phyloP scores from a whole-genome alignment of 2,329 filamentous ascomycete genomes.

The Penicillium rolfsii region DNA sequence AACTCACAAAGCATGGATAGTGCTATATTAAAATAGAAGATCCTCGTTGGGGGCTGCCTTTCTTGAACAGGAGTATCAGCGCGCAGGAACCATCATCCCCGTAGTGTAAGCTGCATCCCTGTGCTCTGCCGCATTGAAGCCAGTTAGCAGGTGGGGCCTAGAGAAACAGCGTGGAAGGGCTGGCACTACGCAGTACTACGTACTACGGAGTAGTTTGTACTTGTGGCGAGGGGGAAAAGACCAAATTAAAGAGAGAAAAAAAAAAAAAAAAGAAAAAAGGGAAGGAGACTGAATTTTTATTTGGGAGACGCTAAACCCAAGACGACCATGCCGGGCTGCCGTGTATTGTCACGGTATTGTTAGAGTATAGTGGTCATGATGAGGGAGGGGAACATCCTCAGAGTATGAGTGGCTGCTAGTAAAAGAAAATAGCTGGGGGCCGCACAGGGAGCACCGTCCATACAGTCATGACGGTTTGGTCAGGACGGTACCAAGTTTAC shows the following conservation, averaged over 20 bases:
- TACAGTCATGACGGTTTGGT: neutral
- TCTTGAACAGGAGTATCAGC: neutral
- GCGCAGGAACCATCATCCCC: conserved; percentile 23
- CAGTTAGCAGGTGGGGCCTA: conserved; percentile 15
- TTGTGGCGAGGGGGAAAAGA: conserved; percentile 6
- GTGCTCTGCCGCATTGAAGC: neutral
- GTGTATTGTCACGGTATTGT: conserved; percentile 20
- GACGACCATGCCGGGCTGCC: conserved; percentile 25
- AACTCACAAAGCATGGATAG: neutral
- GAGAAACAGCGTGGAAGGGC: conserved; percentile 21
- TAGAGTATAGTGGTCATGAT: neutral
- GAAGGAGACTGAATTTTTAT: conserved; percentile 2
- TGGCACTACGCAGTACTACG: neutral
- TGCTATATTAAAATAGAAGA: neutral
- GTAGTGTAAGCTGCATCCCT: conserved; percentile 8
- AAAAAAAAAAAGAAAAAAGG: neutral
- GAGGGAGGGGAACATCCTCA: neutral
- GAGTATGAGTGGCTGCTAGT: neutral
- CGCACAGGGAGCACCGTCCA: neutral
- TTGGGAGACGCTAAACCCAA: conserved; percentile 22
- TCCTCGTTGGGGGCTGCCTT: neutral
- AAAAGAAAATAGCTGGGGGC: neutral
- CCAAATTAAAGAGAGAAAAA: conserved; percentile 6
- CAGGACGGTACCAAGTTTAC: neutral
- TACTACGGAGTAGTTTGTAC: too few species aligned